Conservation (phyloP, 176 grass and related monocot genomes). For the Poa pratensis region DNA sequence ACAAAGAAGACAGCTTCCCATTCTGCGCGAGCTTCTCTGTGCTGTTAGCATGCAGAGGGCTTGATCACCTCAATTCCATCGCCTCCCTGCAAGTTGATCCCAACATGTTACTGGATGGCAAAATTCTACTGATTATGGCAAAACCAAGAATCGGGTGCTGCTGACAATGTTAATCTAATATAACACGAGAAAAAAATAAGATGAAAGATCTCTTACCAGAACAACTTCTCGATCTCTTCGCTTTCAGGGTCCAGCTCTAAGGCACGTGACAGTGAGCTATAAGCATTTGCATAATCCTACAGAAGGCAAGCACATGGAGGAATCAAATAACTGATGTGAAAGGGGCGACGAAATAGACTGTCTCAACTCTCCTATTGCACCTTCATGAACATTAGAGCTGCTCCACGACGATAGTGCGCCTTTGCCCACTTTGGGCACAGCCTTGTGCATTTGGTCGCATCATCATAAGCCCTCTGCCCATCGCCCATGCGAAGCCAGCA, state of each 20-base stretch:
- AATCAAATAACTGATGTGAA: background rate
- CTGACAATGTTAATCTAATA: background rate
- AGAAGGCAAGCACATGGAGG: background rate
- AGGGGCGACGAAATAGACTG: background rate
- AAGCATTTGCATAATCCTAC: constrained; percentile 38
- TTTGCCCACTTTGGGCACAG: no score
- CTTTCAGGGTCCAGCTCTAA: constrained; percentile 45
- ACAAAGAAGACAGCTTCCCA: no score
- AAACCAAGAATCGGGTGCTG: background rate
- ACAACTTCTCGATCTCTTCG: constrained; percentile 45
- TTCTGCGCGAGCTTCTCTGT: no score
- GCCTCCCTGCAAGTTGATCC: constrained; percentile 5
- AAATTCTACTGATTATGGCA: no score
- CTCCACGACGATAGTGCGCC: no score
- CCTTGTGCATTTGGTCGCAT: no score
- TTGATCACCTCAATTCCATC: background rate
- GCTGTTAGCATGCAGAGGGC: no score
- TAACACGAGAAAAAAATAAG: no score
- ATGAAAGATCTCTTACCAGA: constrained; percentile 33
- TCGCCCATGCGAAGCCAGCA: no score
- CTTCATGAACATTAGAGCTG: no score
- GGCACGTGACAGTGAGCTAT: constrained; percentile 3
- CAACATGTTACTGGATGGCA: background rate
- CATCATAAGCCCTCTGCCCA: no score
- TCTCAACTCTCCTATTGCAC: no score